Evolutionary conservation across 2,329 filamentous ascomycete species (phyloP).

Genomic region (Elsinoe australis): DNA sequence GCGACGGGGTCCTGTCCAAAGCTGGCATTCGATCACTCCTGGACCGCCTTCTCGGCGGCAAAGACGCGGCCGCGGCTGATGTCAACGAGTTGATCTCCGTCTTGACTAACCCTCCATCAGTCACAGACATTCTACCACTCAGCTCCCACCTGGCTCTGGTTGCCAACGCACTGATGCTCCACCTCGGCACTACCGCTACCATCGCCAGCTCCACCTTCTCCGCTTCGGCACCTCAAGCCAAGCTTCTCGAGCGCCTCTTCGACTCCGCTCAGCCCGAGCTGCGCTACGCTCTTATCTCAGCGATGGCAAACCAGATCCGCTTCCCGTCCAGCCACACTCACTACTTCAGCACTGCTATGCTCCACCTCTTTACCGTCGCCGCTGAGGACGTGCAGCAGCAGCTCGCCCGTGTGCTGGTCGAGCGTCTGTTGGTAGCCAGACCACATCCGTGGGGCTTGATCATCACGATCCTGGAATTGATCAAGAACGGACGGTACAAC

Average conservation of each 20-base stretch:
- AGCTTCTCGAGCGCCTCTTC: constrained; percentile 66
- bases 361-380: constrained; percentile 65
- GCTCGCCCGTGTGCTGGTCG: constrained; percentile 79
- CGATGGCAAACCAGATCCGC: constrained; percentile 84
- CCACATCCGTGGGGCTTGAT: constrained; percentile 95
- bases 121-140: constrained; percentile 27
- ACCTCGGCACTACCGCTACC: constrained; percentile 67
- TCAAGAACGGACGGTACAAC: constrained; percentile 82
- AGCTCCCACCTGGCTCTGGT: constrained; percentile 50
- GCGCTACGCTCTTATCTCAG: constrained; percentile 74
- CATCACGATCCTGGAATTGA: constrained; percentile 76
- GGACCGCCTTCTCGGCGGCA: constrained; percentile 42
- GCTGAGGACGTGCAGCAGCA: constrained; percentile 78
- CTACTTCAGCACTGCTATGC: constrained; percentile 80
- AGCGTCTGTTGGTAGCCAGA: constrained; percentile 79
- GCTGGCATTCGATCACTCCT: constrained; percentile 48
- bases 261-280: constrained; percentile 59
- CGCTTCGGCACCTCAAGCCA: constrained; percentile 57
- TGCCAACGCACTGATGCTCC: constrained; percentile 75
- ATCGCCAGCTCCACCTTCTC: constrained; percentile 59
- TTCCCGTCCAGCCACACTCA: constrained; percentile 84
- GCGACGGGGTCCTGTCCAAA: constrained; percentile 43
- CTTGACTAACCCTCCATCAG: constrained; percentile 47
- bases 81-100: constrained; percentile 70
- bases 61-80: constrained; percentile 58